Evolutionary conservation across 306 rosid species (phyloP).

Genomic region (Arachis hypogaea): DNA sequence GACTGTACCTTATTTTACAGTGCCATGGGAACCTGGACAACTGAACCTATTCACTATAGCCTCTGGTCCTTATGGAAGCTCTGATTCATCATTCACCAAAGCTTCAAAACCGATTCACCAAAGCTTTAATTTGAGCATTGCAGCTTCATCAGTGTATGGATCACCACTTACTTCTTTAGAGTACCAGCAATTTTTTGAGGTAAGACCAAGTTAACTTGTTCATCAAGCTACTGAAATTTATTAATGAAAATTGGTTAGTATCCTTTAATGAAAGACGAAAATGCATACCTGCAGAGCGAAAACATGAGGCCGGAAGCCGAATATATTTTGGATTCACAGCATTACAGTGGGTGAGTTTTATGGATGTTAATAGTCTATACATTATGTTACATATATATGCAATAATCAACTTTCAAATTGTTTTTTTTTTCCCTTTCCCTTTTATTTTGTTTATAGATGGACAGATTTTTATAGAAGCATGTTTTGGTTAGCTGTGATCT

Average conservation of each 20-base stretch:
- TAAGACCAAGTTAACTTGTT: conserved; percentile 38
- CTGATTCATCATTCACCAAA: conserved; percentile 47
- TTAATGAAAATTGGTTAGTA: conserved; percentile 10
- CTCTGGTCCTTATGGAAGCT: conserved; percentile 54
- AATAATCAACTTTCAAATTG: conserved; percentile 7
- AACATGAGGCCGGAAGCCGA: conserved; percentile 77
- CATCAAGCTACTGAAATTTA: conserved; percentile 4
- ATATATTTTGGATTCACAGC: conserved; percentile 53
- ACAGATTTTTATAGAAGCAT: conserved; percentile 69
- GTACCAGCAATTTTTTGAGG: conserved; percentile 80
- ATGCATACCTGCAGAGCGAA: conserved; percentile 54
- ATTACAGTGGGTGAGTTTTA: conserved; percentile 58
- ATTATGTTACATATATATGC: background rate
- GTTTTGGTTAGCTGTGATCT: conserved; percentile 82
- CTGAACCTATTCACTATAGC: conserved; percentile 46
- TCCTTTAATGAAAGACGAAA: conserved; percentile 23
- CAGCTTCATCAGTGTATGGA: conserved; percentile 60
- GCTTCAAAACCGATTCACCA: conserved; percentile 45
- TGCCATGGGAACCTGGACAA: conserved; percentile 76
- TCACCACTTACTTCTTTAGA: conserved; percentile 81
- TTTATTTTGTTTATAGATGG: conserved; percentile 59
- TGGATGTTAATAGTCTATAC: background rate
- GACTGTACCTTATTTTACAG: conserved; percentile 73
- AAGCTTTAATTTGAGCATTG: conserved; percentile 40
- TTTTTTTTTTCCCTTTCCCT: background rate